A percentile compares a stretch with the other conserved stretches of the same genome.
Evolutionary conservation across 108 stramenopile genomes (phyloP).

Genomic region (Craspedostauros australis): DNA sequence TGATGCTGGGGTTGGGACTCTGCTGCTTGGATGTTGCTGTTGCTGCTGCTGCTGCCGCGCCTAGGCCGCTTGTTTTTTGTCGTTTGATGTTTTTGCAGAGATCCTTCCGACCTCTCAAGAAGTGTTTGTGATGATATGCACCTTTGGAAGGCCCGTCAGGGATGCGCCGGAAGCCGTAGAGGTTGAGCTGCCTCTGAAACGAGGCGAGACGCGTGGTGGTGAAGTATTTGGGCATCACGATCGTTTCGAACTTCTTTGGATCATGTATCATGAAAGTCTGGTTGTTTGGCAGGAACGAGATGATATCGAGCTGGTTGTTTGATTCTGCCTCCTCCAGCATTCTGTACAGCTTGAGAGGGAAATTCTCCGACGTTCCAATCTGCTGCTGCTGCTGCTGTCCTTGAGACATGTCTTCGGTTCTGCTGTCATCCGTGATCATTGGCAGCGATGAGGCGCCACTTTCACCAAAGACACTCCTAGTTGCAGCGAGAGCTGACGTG

Average conservation of each 20-base stretch:
- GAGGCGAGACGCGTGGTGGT: conserved; percentile 3
- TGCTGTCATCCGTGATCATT: too few species aligned
- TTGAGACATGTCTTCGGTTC: too few species aligned
- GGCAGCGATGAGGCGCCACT: too few species aligned
- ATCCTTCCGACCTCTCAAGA: conserved; percentile 16
- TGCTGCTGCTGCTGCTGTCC: too few species aligned
- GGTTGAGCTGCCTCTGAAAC: conserved; percentile 43
- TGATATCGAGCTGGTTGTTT: conserved; percentile 24
- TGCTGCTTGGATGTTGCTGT: too few species aligned
- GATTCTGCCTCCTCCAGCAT: conserved; percentile 10
- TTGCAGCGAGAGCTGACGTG: too few species aligned
- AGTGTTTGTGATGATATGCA: conserved; percentile 21
- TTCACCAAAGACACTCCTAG: too few species aligned
- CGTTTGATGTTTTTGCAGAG: conserved; percentile 16
- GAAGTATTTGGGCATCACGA: conserved; percentile 61
- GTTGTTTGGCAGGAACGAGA: conserved; percentile 33
- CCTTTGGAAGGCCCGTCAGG: conserved; percentile 45
- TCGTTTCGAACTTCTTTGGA: conserved; percentile 1
- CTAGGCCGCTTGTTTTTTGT: conserved; percentile 39
- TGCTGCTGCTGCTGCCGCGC: conserved; percentile 23
- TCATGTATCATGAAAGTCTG: conserved; percentile 11
- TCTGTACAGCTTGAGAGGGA: conserved; percentile 10
- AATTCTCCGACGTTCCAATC: too few species aligned
- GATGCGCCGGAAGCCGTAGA: conserved; percentile 69
- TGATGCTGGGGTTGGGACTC: too few species aligned